Conservation (phyloP, 768 basidiomycete species). For the Amanita exitialis region DNA sequence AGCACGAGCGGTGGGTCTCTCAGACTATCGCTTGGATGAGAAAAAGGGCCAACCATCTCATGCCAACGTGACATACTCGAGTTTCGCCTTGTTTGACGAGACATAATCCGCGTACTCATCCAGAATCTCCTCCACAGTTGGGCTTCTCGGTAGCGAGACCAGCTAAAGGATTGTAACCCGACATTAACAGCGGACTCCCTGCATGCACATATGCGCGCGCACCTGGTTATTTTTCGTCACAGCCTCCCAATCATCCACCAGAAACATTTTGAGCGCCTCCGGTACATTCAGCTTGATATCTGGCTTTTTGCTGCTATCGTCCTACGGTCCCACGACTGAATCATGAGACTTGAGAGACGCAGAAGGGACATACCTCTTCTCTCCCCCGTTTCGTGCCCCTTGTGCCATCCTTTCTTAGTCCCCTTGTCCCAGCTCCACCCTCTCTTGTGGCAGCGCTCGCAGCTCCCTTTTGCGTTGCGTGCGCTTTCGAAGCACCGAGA, state of each 20-base stretch:
- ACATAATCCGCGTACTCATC: conserved; percentile 68
- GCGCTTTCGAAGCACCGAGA: background rate
- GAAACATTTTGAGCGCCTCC: conserved; percentile 75
- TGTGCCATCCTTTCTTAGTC: conserved; percentile 48
- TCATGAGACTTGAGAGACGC: background rate
- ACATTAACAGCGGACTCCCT: background rate
- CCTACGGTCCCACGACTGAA: conserved; percentile 28
- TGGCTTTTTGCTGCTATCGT: conserved; percentile 68
- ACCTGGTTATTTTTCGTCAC: conserved; percentile 94
- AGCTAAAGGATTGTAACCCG: conserved; percentile 35
- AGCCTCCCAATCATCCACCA: conserved; percentile 97
- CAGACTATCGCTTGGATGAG: conserved; percentile 29
- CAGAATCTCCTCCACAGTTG: conserved; percentile 69
- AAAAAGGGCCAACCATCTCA: background rate
- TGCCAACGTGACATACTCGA: conserved; percentile 23
- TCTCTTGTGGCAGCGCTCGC: conserved; percentile 14
- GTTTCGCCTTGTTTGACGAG: conserved; percentile 27
- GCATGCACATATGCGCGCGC: background rate
- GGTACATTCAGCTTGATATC: conserved; percentile 90
- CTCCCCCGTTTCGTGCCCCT: conserved; percentile 61
- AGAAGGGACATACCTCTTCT: conserved; percentile 49
- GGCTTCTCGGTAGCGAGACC: conserved; percentile 72
- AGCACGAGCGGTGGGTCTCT: conserved; percentile 63
- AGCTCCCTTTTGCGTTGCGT: conserved; percentile 11
- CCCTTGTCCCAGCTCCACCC: conserved; percentile 21